These are phyloP conservation scores for Aspergillus sp. DNA, from an alignment of 2,329 filamentous ascomycete species.

Conservation along the genomic window DNA sequence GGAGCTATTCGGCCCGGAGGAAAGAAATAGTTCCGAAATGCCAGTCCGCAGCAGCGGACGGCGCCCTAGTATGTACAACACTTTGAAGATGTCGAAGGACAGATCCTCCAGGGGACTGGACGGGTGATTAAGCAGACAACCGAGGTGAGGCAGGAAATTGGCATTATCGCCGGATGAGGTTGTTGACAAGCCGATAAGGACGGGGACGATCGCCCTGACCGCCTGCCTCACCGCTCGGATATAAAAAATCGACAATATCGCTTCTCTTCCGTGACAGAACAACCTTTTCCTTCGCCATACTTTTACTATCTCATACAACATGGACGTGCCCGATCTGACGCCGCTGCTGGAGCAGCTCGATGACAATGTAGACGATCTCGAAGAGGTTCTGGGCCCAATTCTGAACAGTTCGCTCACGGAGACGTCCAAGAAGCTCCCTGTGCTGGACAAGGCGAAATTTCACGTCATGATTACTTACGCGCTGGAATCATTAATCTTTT, in stretches of 20 bases:
- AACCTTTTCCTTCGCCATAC: constrained; percentile 18
- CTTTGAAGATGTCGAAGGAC: constrained; percentile 22
- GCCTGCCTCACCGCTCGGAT: constrained; percentile 20
- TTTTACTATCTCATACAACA: constrained; percentile 24
- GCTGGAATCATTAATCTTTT: constrained; percentile 86
- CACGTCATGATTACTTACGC: constrained; percentile 86
- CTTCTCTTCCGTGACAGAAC: not conserved
- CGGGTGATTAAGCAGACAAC: not conserved
- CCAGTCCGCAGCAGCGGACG: constrained; percentile 33
- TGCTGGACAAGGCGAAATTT: constrained; percentile 94
- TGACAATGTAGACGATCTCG: constrained; percentile 74
- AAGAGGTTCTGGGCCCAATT: constrained; percentile 72
- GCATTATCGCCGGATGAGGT: not conserved
- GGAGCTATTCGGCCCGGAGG: not conserved
- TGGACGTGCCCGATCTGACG: constrained; percentile 60
- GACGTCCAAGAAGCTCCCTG: constrained; percentile 73
- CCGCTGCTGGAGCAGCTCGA: constrained; percentile 73
- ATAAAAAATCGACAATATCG: constrained; percentile 19
- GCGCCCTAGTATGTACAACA: constrained; percentile 34
- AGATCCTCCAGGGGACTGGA: not conserved
- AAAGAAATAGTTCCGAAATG: constrained; percentile 16
- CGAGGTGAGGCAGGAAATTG: not conserved
- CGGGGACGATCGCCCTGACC: constrained; percentile 9
- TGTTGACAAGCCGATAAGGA: not conserved
- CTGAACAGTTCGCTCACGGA: constrained; percentile 64